Evolutionary conservation across 352 stramenopile species (phyloP).

Genomic region (Lagenidium giganteum): DNA sequence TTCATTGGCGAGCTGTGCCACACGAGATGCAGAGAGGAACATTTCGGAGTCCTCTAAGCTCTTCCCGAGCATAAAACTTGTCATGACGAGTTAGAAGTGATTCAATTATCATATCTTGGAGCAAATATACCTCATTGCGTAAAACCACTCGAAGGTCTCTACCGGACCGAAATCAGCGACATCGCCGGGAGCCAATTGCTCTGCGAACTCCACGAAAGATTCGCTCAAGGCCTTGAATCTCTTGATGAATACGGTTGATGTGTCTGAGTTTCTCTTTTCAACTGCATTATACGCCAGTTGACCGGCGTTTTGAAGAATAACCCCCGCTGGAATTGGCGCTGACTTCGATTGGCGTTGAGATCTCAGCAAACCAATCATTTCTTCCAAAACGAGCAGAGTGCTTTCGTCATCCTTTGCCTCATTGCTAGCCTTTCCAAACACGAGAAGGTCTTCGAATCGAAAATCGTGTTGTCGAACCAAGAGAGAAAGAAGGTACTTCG

Average conservation of each 20-base stretch:
- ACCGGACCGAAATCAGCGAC: conserved; percentile 22
- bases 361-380: conserved; percentile 26
- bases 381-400: conserved; percentile 45
- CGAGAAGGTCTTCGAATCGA: conserved; percentile 50
- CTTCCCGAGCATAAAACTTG: conserved; percentile 70
- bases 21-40: conserved; percentile 56
- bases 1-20: conserved; percentile 36
- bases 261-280: conserved; percentile 3
- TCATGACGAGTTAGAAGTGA: background rate
- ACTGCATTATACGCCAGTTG: conserved; percentile 39
- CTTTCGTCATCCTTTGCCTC: conserved; percentile 25
- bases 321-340: conserved; percentile 20
- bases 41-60: conserved; percentile 35
- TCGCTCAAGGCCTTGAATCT: too few relatives aligned
- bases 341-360: background rate
- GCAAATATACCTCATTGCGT: conserved; percentile 49
- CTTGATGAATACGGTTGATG: conserved; percentile 22
- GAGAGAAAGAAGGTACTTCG: conserved; percentile 21
- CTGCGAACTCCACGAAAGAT: conserved; percentile 38
- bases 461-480: conserved; percentile 59
- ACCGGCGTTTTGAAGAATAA: conserved; percentile 66
- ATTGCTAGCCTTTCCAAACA: conserved; percentile 37
- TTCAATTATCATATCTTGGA: background rate
- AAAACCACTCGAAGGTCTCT: conserved; percentile 74
- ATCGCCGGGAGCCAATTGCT: conserved; percentile 22